Conservation (phyloP, 1,139 yeast species). For the Eremothecium sinecaudum region DNA sequence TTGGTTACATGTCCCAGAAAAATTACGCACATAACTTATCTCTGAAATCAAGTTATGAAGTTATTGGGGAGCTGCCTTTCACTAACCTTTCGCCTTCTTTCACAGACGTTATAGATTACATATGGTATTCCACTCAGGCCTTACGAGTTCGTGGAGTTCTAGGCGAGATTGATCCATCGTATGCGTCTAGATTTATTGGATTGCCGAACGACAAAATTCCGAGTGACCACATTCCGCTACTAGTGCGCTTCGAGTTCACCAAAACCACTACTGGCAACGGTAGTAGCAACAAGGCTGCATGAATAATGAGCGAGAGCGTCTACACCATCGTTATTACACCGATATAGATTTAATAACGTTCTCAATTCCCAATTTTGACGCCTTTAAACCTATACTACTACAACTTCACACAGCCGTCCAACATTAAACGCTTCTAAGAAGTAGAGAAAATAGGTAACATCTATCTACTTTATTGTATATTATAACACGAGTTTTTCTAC, state of each 20-base stretch:
- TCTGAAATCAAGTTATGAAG: conserved; percentile 75
- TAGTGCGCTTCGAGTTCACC: conserved; percentile 66
- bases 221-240: conserved; percentile 84
- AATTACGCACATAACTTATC: conserved; percentile 79
- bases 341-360: too few species aligned
- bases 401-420: background rate
- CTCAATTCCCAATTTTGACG: too few species aligned
- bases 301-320: conserved; percentile 22
- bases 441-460: background rate
- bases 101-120: conserved; percentile 87
- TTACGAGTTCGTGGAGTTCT: conserved; percentile 77
- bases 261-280: conserved; percentile 28
- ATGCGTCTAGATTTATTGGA: conserved; percentile 70
- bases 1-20: conserved; percentile 83
- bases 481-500: background rate
- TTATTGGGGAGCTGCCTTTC: conserved; percentile 82
- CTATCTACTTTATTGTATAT: background rate
- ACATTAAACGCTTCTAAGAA: background rate
- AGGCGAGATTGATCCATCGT: conserved; percentile 75
- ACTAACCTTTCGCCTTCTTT: conserved; percentile 91
- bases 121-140: conserved; percentile 81
- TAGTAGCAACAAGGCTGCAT: conserved; percentile 23
- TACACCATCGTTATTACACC: conserved; percentile 8
- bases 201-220: conserved; percentile 93
- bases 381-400: background rate